These are phyloP conservation scores for Colletotrichum tanaceti DNA, from an alignment of 2,329 filamentous ascomycete genomes.

Conservation along the genomic window DNA sequence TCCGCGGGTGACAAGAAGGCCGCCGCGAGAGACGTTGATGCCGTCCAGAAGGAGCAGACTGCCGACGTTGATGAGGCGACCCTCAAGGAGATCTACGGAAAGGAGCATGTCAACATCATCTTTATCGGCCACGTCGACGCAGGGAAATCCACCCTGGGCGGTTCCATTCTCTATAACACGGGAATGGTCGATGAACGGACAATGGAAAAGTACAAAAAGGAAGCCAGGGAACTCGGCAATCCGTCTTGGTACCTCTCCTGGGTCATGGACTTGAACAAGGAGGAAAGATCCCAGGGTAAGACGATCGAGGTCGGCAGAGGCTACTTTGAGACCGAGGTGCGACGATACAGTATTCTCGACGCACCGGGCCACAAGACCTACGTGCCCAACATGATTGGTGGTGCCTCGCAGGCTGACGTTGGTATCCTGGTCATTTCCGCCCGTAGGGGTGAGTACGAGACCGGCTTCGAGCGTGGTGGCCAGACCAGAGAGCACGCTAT, in stretches of 20 bases:
- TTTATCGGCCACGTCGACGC: slow-evolving; percentile 99
- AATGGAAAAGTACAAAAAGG: slow-evolving; percentile 96
- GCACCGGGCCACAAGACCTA: slow-evolving; percentile 98
- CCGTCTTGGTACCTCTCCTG: slow-evolving; percentile 99
- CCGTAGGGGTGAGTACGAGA: slow-evolving; percentile 98
- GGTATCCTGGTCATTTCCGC: slow-evolving; percentile 96
- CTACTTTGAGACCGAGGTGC: slow-evolving; percentile 97
- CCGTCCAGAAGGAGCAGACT: slow-evolving; percentile 84
- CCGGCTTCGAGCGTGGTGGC: slow-evolving; percentile 94
- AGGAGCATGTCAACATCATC: slow-evolving; percentile 93
- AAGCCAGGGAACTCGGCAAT: slow-evolving; percentile 94
- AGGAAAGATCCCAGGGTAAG: slow-evolving; percentile 96
- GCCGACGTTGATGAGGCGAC: slow-evolving; percentile 79
- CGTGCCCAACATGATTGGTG: slow-evolving; percentile 98
- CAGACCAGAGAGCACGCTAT: slow-evolving; percentile 98
- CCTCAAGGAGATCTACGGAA: slow-evolving; percentile 95
- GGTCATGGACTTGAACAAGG: slow-evolving; percentile 96
- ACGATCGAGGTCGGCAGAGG: slow-evolving; percentile 97
- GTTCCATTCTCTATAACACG: slow-evolving; percentile 90
- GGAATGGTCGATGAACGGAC: slow-evolving; percentile 99
- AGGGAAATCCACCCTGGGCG: slow-evolving; percentile 95
- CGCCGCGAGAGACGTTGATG: slow-evolving; percentile 76
- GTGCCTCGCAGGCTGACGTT: slow-evolving; percentile 91
- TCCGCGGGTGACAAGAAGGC: slow-evolving; percentile 67
- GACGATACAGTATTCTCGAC: slow-evolving; percentile 95